phyloP scores from a whole-genome alignment of 2,329 filamentous ascomycete species.

The Colletotrichum costaricense region DNA sequence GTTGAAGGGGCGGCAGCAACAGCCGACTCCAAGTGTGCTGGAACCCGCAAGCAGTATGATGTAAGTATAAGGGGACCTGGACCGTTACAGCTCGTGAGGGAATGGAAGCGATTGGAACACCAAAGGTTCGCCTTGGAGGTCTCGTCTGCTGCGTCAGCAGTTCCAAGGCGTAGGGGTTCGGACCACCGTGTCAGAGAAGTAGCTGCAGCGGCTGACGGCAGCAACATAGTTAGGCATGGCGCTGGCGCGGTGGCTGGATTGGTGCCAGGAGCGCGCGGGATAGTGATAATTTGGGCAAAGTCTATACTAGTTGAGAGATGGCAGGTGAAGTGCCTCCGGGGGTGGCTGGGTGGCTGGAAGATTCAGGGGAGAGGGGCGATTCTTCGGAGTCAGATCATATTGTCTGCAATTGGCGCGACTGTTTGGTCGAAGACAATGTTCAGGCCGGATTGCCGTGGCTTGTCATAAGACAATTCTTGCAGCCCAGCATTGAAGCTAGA shows the following conservation, averaged over 20 bases:
- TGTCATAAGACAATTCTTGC: background rate
- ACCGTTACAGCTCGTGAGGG: background rate
- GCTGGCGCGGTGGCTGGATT: constrained; percentile 26
- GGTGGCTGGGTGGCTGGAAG: constrained; percentile 25
- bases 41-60: background rate
- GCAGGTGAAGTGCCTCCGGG: constrained; percentile 8
- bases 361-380: constrained; percentile 4
- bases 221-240: constrained; percentile 24
- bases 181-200: constrained; percentile 30
- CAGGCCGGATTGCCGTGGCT: background rate
- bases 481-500: background rate
- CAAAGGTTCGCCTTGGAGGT: constrained; percentile 7
- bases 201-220: constrained; percentile 33
- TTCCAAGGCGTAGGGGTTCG: constrained; percentile 10
- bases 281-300: constrained; percentile 15
- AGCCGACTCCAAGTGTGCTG: background rate
- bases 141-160: constrained; percentile 9
- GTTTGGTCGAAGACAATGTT: background rate
- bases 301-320: constrained; percentile 5
- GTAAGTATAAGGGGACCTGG: background rate
- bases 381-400: constrained; percentile 4
- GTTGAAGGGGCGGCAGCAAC: background rate
- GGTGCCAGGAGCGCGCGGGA: constrained; percentile 27
- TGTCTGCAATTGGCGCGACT: constrained; percentile 1
- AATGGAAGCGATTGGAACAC: background rate